A percentile compares a stretch with the other conserved stretches of the same genome.
Evolutionary conservation across 2,329 filamentous ascomycete genomes (phyloP).

Genomic region (Graphilbum fragrans): DNA sequence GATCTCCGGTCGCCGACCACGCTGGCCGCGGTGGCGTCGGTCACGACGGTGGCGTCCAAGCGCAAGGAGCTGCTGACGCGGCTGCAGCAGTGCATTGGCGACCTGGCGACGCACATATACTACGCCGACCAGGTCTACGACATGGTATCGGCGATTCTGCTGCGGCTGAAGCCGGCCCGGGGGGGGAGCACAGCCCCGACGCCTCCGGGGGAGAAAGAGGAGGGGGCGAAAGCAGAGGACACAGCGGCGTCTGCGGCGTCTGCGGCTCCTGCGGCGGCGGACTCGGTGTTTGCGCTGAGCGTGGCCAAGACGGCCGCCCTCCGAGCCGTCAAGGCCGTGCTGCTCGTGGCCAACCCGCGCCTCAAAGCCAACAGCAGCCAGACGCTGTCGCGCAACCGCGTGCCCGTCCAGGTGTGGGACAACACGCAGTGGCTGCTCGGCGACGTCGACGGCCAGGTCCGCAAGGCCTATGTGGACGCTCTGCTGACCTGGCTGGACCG

Average conservation of each 20-base stretch:
- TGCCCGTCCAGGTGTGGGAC: constrained; percentile 81
- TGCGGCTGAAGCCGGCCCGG: constrained; percentile 58
- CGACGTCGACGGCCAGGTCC: constrained; percentile 65
- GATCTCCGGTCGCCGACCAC: constrained; percentile 15
- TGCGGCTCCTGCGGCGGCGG: constrained; percentile 21
- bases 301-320: constrained; percentile 54
- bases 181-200: constrained; percentile 29
- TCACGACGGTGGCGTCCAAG: constrained; percentile 26
- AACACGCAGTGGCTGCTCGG: constrained; percentile 89
- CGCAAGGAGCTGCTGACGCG: constrained; percentile 54
- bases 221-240: constrained; percentile 34
- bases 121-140: constrained; percentile 94
- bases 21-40: constrained; percentile 20
- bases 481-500: constrained; percentile 72
- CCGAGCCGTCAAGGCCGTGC: constrained; percentile 67
- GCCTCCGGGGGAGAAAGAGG: constrained; percentile 35
- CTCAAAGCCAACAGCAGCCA: constrained; percentile 45
- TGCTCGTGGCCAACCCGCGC: constrained; percentile 66
- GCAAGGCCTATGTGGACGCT: constrained; percentile 76
- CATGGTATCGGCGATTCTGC: constrained; percentile 75
- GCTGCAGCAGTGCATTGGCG: constrained; percentile 75
- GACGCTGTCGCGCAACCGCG: constrained; percentile 58
- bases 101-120: constrained; percentile 88
- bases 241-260: constrained; percentile 17
- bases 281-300: constrained; percentile 40